A percentile compares a stretch with the other conserved stretches of the same genome.
These are phyloP conservation scores for Arabis hirsuta DNA, from an alignment of 345 rosid genomes.

Conservation along the genomic window DNA sequence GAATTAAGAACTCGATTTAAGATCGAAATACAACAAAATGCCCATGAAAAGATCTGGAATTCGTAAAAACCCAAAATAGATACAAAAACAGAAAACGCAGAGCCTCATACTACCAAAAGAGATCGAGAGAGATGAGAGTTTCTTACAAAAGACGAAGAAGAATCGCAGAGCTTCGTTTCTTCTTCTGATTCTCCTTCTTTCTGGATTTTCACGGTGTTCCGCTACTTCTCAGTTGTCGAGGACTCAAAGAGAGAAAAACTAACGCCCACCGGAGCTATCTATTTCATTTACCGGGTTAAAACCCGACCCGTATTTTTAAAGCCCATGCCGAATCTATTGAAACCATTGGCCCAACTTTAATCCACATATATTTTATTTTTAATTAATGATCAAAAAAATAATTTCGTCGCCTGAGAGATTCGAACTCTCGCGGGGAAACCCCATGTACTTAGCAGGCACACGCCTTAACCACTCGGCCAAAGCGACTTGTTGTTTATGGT, in stretches of 20 bases:
- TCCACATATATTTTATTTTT: neutral
- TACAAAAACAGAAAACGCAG: neutral
- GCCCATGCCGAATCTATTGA: neutral
- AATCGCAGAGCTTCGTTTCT: neutral
- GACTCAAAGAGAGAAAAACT: neutral
- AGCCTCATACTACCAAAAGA: neutral
- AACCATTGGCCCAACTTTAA: conserved; percentile 20
- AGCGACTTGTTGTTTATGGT: conserved; percentile 37
- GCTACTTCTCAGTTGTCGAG: conserved; percentile 23
- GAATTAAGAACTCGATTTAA: neutral
- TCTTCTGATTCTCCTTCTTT: conserved; percentile 5
- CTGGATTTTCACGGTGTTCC: conserved; percentile 19
- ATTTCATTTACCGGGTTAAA: conserved; percentile 17
- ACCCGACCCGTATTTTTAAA: conserved; percentile 26
- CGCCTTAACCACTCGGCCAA: conserved; percentile 73
- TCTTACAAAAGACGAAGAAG: conserved; percentile 22
- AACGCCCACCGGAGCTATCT: conserved; percentile 17
- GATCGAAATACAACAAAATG: neutral
- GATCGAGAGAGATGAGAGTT: conserved; percentile 15
- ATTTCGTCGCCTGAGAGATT: conserved; percentile 73
- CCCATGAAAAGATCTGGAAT: conserved; percentile 21
- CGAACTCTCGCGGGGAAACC: conserved; percentile 77
- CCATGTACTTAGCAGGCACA: conserved; percentile 78
- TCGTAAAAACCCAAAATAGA: neutral
- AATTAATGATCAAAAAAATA: too few relatives aligned